Percentiles rank a stretch among this genome's conserved stretches.
Evolutionary conservation across 2,329 filamentous ascomycete species (phyloP).

Genomic region (Neophaeococcomyces aloes): DNA sequence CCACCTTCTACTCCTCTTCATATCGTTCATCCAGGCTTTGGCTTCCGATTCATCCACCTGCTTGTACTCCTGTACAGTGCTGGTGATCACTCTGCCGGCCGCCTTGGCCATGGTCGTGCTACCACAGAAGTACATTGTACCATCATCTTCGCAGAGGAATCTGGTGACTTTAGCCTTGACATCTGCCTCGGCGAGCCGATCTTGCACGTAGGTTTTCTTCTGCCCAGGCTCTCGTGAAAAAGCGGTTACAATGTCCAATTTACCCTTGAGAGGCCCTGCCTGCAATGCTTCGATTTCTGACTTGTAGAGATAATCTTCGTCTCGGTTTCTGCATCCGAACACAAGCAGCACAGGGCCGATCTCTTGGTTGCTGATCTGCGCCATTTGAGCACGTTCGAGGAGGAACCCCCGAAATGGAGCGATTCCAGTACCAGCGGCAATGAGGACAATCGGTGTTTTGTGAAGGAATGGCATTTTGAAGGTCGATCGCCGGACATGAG

Average conservation of each 20-base stretch:
- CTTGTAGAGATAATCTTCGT: slow-evolving; percentile 21
- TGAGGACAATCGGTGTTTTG: slow-evolving; percentile 22
- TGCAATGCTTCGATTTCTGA: slow-evolving; percentile 5
- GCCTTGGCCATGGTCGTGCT: slow-evolving; percentile 28
- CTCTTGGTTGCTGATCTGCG: slow-evolving; percentile 7
- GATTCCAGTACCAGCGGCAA: slow-evolving; percentile 23
- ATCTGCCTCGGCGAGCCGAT: slow-evolving; percentile 26
- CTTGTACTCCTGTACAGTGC: slow-evolving; percentile 27
- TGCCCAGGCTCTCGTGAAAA: slow-evolving; percentile 22
- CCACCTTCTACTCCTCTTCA: slow-evolving; percentile 44
- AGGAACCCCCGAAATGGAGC: slow-evolving; percentile 23
- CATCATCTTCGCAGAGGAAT: slow-evolving; percentile 28
- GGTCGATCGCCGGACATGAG: slow-evolving; percentile 12
- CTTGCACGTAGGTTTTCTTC: slow-evolving; percentile 30
- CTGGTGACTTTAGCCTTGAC: slow-evolving; percentile 24
- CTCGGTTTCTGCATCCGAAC: slow-evolving; percentile 20
- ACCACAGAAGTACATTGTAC: slow-evolving; percentile 34
- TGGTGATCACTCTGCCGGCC: slow-evolving; percentile 31
- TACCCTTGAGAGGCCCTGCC: not conserved
- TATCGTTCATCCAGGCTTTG: slow-evolving; percentile 37
- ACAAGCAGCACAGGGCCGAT: slow-evolving; percentile 14
- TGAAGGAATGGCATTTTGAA: slow-evolving; percentile 18
- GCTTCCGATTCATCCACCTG: slow-evolving; percentile 33
- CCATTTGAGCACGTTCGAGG: slow-evolving; percentile 17
- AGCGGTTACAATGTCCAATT: slow-evolving; percentile 17